Evolutionary conservation across 2,329 filamentous ascomycete species (phyloP), one percentile per base, ranked within the genome.

Genomic region (Ilyonectria mors-panacis): DNA sequence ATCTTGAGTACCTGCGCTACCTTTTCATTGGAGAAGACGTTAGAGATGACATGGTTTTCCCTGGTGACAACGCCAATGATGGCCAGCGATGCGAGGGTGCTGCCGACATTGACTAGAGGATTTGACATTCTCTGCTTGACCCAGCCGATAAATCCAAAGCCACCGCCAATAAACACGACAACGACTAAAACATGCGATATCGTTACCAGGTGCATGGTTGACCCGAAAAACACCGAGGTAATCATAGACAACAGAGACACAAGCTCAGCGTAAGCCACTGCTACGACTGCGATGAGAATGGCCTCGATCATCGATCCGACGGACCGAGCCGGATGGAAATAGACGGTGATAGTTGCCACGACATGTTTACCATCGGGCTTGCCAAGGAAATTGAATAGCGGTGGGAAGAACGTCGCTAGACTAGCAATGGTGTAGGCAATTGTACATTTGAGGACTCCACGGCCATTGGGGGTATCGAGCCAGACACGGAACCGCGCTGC

Each of bases 291-390:
- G 56, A 96, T 89, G 15, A 95, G 82, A 13, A 92, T 89, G 3
- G 94, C 95, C 80, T 97, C 93, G 62, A 94, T 88, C 94, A 98
- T 97, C 68, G 93, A 96, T 0, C 95, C 95, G 9, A 91, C 89
- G 17, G 94, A 94, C 60, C 95, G 87, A 1, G 94, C 93, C 1
- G 95, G 94, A 78, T 98, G 95, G 75, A 98, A 98, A 77, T 97
- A 98, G 9, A 98, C 94, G 0, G 94, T 97, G 59, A 98, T 91
- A 1, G 95, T 98, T 37, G 94, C 94, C 56, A 97, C 94, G 73
- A 97, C 91, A 81, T 98, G 95, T 78, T 98, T 98, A 44, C 94
- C 94, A 80, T 97, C 95, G 71, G 94, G 93, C 66, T 91, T 87
- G 4, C 95, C 95, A 6, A 98, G 85, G 57, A 94, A 88, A 5